A percentile compares a stretch with the other conserved stretches of the same genome.
Evolutionary conservation across 208 protist species (phyloP).

Genomic region (Vickermania ingenoplastis): DNA sequence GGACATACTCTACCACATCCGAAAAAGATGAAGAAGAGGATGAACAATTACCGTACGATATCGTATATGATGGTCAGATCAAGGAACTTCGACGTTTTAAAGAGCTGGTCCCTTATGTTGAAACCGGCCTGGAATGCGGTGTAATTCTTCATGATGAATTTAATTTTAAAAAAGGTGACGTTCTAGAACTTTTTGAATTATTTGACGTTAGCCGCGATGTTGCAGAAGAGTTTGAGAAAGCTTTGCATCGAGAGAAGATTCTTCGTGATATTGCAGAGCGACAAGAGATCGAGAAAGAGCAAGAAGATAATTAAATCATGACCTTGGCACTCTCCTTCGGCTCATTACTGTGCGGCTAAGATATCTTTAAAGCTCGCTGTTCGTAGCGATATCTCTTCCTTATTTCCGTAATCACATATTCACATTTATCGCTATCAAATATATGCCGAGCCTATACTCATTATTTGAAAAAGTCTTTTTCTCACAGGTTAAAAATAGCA

Average conservation of each 20-base stretch:
- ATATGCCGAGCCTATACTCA: no score
- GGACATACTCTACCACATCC: neutral
- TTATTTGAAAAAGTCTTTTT: no score
- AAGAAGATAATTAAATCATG: no score
- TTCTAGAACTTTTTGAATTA: constrained; percentile 64
- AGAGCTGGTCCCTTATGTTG: constrained; percentile 76
- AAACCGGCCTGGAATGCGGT: constrained; percentile 81
- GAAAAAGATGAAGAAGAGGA: constrained; percentile 17
- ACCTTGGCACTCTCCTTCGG: no score
- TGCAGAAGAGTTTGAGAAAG: constrained; percentile 64
- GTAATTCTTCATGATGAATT: constrained; percentile 87
- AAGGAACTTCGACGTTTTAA: constrained; percentile 87
- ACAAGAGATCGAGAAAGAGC: constrained; percentile 18
- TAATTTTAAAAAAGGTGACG: constrained; percentile 61
- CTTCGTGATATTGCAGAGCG: constrained; percentile 41
- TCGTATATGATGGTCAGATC: constrained; percentile 79
- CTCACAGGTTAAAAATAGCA: no score
- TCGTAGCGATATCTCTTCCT: no score
- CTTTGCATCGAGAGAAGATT: constrained; percentile 51
- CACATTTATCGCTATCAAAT: no score
- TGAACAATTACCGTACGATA: constrained; percentile 8
- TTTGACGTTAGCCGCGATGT: constrained; percentile 77
- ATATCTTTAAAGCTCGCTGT: no score
- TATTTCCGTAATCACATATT: no score
- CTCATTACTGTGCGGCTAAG: no score